Evolutionary conservation across 2,329 filamentous ascomycete genomes (phyloP), one percentile per base, ranked within the genome.

Genomic region (Pyrenophora seminiperda): DNA sequence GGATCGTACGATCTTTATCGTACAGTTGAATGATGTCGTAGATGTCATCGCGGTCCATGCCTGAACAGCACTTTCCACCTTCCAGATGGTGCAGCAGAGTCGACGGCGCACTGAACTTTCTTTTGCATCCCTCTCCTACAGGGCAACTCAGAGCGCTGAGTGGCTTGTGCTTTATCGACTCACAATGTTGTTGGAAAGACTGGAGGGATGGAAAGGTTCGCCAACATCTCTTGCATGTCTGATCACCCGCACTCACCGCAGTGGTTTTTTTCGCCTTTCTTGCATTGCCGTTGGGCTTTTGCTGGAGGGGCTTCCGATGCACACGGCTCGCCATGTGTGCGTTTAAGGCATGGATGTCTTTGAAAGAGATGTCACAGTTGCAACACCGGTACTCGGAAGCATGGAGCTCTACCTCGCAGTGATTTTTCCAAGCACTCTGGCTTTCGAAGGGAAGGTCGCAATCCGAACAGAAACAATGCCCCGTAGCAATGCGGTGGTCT

Each of bases 291-390:
- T 40, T 10, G 10, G 37, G 24, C 24, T 40, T 40, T 38, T 38
- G 13, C 34, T 49, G 15, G 7, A 46, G 10, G 15, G 47, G 47
- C 41, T 47, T 41, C 42, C 18, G 14, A 42, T 52, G 36, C 47
- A 38, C 33, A 38, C 44, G 41, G 30, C 50, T 53, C 13, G 32
- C 47, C 18, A 54, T 45, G 34, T 55, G 49, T 24, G 22, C 38
- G 20, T 48, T 48, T 5, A 56, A 40, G 20, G 44, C 50, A 32
- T 50, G 36, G 31, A 56, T 46, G 27, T 53, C 44, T 18, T 43
- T 50, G 22, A 56, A 56, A 18, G 53, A 48, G 9, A 56, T 47
- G 33, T 58, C 39, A 38, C 53, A 58, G 22, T 58, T 44, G 40
- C 53, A 58, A 18, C 55, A 58, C 13, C 31, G 29, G 18, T 50